Conservation (phyloP, 2,329 filamentous ascomycete species). For the Botrytis porri region DNA sequence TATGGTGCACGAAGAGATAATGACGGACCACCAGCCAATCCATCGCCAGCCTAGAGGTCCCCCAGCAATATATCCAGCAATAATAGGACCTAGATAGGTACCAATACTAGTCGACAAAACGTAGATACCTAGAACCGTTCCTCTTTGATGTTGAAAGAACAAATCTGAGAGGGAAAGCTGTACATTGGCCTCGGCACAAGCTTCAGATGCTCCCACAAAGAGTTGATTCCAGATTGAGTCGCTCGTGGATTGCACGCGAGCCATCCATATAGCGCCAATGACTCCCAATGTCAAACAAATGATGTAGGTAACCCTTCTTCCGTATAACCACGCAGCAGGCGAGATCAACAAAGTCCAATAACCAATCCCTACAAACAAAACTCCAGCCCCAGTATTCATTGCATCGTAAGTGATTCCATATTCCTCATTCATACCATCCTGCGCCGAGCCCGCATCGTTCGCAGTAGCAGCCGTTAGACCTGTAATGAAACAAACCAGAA, state of each 20-base stretch:
- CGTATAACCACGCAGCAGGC: slow-evolving; percentile 53
- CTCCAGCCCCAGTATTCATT: slow-evolving; percentile 56
- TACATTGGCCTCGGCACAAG: slow-evolving; percentile 54
- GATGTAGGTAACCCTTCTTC: slow-evolving; percentile 53
- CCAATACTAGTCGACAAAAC: slow-evolving; percentile 54
- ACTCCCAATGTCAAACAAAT: slow-evolving; percentile 50
- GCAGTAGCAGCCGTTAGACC: slow-evolving; percentile 55
- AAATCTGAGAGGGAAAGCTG: slow-evolving; percentile 57
- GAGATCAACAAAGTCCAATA: slow-evolving; percentile 54
- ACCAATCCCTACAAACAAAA: slow-evolving; percentile 54
- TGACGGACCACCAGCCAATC: slow-evolving; percentile 51
- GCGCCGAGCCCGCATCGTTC: slow-evolving; percentile 53
- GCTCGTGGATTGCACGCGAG: slow-evolving; percentile 42
- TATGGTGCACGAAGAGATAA: slow-evolving; percentile 48
- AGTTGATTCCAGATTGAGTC: slow-evolving; percentile 55
- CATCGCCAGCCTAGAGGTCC: slow-evolving; percentile 52
- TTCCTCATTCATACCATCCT: slow-evolving; percentile 49
- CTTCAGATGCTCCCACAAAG: slow-evolving; percentile 56
- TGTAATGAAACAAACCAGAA: slow-evolving; percentile 52
- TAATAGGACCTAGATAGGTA: slow-evolving; percentile 53
- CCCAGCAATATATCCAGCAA: slow-evolving; percentile 51
- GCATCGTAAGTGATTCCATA: slow-evolving; percentile 50
- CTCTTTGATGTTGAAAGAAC: slow-evolving; percentile 56
- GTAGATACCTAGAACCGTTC: slow-evolving; percentile 53
- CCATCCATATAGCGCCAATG: slow-evolving; percentile 54